Evolutionary conservation across 208 protist genomes (phyloP).

Genomic region (Crithidia acanthocephali): DNA sequence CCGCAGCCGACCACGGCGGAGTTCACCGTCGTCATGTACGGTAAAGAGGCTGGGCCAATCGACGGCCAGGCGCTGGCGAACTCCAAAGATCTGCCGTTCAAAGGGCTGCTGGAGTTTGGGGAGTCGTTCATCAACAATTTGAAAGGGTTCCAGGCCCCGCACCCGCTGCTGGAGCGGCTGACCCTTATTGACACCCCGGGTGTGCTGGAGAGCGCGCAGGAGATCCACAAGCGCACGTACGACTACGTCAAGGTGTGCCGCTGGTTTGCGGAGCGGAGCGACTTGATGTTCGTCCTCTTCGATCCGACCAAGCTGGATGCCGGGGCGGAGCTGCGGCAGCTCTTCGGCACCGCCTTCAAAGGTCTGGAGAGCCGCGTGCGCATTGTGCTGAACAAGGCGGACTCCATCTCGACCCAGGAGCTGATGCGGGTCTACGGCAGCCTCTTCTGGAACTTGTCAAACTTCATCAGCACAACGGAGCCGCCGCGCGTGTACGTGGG

Average conservation of each 20-base stretch:
- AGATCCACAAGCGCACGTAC: conserved; percentile 62
- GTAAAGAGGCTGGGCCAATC: conserved; percentile 61
- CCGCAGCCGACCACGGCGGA: conserved; percentile 80
- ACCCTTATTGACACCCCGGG: conserved; percentile 83
- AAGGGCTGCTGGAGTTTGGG: conserved; percentile 83
- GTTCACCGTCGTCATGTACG: conserved; percentile 81
- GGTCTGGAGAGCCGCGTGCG: conserved; percentile 94
- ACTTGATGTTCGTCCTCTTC: conserved; percentile 85
- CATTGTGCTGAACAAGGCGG: conserved; percentile 97
- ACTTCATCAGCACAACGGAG: conserved; percentile 94
- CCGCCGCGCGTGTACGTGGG: conserved; percentile 96
- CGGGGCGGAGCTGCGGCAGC: conserved; percentile 63
- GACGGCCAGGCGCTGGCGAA: conserved; percentile 87
- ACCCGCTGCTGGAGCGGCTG: conserved; percentile 85
- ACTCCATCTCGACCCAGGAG: conserved; percentile 91
- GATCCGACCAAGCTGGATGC: conserved; percentile 80
- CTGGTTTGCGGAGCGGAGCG: conserved; percentile 82
- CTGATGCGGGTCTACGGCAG: conserved; percentile 96
- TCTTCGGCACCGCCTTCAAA: conserved; percentile 66
- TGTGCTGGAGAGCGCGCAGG: conserved; percentile 70
- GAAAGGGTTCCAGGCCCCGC: conserved; percentile 72
- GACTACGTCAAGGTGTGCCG: conserved; percentile 74
- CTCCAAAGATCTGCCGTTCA: conserved; percentile 90
- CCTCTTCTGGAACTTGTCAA: conserved; percentile 96
- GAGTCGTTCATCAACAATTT: conserved; percentile 89